These are phyloP conservation scores for Cercospora nicotianae DNA, from an alignment of 2,329 filamentous ascomycete genomes.

Conservation along the genomic window DNA sequence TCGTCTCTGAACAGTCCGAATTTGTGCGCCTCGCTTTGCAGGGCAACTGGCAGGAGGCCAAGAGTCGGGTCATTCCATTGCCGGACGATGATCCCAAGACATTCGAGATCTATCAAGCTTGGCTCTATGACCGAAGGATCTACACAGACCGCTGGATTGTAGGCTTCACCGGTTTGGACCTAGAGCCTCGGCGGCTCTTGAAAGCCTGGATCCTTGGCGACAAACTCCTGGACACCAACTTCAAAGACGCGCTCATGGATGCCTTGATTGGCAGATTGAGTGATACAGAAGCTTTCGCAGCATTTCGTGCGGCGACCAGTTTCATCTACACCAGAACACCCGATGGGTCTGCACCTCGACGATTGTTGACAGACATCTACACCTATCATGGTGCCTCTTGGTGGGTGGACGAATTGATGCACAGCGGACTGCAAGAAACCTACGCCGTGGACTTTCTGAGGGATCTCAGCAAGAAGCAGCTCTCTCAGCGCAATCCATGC, in stretches of 20 bases:
- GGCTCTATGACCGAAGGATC: constrained; percentile 20
- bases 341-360: constrained; percentile 15
- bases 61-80: constrained; percentile 11
- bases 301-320: not conserved
- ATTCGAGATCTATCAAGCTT: constrained; percentile 25
- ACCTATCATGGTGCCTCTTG: not conserved
- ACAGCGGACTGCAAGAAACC: not conserved
- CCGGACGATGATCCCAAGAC: constrained; percentile 13
- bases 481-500: not conserved
- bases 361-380: constrained; percentile 25
- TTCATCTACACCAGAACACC: constrained; percentile 25
- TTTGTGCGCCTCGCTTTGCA: constrained; percentile 20
- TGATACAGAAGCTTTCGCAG: not conserved
- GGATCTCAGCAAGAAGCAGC: not conserved
- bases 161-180: not conserved
- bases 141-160: not conserved
- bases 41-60: constrained; percentile 18
- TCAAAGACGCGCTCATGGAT: constrained; percentile 30
- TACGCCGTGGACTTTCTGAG: not conserved
- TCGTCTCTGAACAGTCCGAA: not conserved
- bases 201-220: constrained; percentile 32
- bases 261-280: constrained; percentile 19
- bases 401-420: not conserved
- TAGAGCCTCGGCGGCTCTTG: constrained; percentile 4
- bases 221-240: constrained; percentile 26